Percentiles rank a stretch among this genome's conserved stretches.
These are phyloP conservation scores for Diaporthe aspalathi DNA, from an alignment of 2,329 filamentous ascomycete species.

Conservation along the genomic window DNA sequence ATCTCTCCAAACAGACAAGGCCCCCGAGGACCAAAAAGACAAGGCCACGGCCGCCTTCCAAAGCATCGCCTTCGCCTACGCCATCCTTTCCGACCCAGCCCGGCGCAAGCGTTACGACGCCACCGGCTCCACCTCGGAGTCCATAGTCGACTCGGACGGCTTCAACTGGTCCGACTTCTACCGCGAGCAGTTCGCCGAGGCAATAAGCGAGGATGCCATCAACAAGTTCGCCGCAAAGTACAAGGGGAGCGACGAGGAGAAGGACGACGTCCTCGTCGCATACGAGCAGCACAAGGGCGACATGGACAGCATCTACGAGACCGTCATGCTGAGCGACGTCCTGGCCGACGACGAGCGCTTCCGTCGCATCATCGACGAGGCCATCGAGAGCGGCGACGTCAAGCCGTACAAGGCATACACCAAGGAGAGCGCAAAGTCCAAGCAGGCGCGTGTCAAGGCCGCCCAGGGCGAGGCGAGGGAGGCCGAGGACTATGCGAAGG, in stretches of 20 bases:
- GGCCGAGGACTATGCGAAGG: slow-evolving; percentile 79
- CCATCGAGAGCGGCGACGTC: slow-evolving; percentile 78
- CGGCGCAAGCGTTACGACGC: slow-evolving; percentile 88
- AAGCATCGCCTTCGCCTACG: slow-evolving; percentile 91
- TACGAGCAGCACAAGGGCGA: slow-evolving; percentile 80
- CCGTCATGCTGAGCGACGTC: slow-evolving; percentile 88
- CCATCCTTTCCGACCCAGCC: slow-evolving; percentile 84
- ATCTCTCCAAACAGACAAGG: slow-evolving; percentile 74
- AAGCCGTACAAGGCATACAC: slow-evolving; percentile 75
- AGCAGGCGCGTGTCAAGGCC: slow-evolving; percentile 67
- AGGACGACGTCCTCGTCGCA: slow-evolving; percentile 78
- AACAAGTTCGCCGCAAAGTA: slow-evolving; percentile 81
- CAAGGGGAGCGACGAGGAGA: slow-evolving; percentile 88
- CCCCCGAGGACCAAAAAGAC: slow-evolving; percentile 72
- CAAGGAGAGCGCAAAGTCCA: slow-evolving; percentile 76
- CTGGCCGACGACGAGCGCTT: slow-evolving; percentile 89
- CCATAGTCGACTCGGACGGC: slow-evolving; percentile 78
- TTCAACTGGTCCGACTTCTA: slow-evolving; percentile 96
- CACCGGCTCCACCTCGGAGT: slow-evolving; percentile 90
- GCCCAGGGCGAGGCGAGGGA: slow-evolving; percentile 77
- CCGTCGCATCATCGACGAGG: slow-evolving; percentile 81
- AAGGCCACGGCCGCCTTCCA: slow-evolving; percentile 87
- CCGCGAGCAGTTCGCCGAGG: slow-evolving; percentile 81
- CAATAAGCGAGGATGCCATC: slow-evolving; percentile 80
- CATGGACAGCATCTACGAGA: slow-evolving; percentile 81